Evolutionary conservation across 768 basidiomycete genomes (phyloP), one percentile per base, ranked within the genome.

Genomic region (Leccinum variicolor): DNA sequence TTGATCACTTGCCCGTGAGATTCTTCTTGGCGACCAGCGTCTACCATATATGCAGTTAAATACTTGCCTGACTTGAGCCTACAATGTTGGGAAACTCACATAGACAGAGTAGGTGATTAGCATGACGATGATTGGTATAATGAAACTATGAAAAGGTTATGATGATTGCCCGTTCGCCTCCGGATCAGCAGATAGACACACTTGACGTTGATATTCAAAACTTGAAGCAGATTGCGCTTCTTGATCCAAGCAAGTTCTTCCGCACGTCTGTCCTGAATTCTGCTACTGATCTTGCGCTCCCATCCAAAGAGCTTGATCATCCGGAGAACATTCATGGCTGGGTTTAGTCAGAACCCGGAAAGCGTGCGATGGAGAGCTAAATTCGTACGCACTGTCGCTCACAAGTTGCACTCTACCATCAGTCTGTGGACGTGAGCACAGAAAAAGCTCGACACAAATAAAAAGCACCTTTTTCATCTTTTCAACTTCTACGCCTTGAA

Each of bases 271-370:
- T 77, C 78, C 17, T 76, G 72, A 46, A 92, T 74, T 52, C 76
- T 75, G 14, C 77, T 66, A n/a, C 78, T 73, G 65, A 86, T 79
- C 51, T 81, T 78, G 59, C 79, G 77, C 76, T 85, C 80, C 79
- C 88, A 81, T 13, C 79, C 87, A 62, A 90, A 89, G 41, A 89
- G 73, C 68, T 90, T 89, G 66, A 88, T 75, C 82, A 87, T 87
- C 15, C 85, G 79, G n/a, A 86, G 70, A 23, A 83, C 78, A 53
- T 78, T 79, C 65, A 84, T 74, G 8, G 74, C 84, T 84, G 8
- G n/a, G 14, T 33, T 10, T 39, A 53, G 45, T 62, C 33, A 55
- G 48, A 11, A 48, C 47, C 11, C 33, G n/a, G 21, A 3, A 31
- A 7, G 17, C 8, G 3, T 29, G 23, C 13, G 8, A 49, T 8